phyloP scores from a whole-genome alignment of 2,329 filamentous ascomycete species.

The Aspergillus niger region DNA sequence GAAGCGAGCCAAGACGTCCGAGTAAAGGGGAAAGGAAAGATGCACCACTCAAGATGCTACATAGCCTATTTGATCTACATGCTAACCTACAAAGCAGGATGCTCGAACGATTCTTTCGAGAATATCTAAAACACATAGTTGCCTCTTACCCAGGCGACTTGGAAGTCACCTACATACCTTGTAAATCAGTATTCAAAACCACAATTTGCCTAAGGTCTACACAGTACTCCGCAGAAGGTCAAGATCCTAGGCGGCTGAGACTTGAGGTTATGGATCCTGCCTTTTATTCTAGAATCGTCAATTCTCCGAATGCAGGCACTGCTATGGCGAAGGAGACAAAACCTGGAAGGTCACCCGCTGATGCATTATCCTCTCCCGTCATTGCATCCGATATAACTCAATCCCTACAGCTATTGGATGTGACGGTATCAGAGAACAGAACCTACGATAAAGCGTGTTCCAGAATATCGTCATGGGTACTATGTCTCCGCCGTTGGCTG shows the following conservation, averaged over 20 bases:
- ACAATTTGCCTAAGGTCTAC: slow-evolving; percentile 8
- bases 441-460: too few species aligned
- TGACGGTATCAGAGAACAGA: too few species aligned
- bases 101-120: slow-evolving; percentile 9
- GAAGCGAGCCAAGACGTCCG: slow-evolving; percentile 7
- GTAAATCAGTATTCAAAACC: slow-evolving; percentile 6
- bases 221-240: not conserved
- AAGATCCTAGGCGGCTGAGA: not conserved
- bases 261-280: slow-evolving; percentile 4
- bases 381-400: too few species aligned
- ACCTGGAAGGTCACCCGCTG: too few species aligned
- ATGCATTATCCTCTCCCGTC: too few species aligned
- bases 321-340: too few species aligned
- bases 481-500: too few species aligned
- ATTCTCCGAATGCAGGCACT: not conserved
- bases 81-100: not conserved
- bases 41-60: too few species aligned
- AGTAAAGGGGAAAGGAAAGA: slow-evolving; percentile 6
- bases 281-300: slow-evolving; percentile 9
- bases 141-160: not conserved
- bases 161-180: slow-evolving; percentile 12
- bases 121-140: slow-evolving; percentile 6
- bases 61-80: too few species aligned
- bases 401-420: too few species aligned
- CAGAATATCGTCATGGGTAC: too few species aligned